phyloP scores from a whole-genome alignment of 805 yeast species.

The Metschnikowia kofuensis region DNA sequence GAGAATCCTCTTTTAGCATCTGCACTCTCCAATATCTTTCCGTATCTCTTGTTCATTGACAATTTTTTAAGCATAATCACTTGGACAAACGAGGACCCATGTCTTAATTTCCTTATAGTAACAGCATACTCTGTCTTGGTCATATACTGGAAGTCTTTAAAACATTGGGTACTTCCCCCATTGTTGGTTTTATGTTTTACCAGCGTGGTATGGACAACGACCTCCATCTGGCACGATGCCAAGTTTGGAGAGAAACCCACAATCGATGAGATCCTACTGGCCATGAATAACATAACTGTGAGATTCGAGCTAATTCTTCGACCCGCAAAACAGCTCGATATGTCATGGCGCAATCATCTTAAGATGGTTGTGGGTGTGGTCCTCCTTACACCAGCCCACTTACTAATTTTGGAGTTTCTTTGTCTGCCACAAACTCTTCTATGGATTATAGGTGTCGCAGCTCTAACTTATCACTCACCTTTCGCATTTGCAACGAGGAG shows the following conservation, averaged over 20 bases:
- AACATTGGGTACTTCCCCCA: constrained; percentile 38
- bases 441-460: constrained; percentile 36
- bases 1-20: constrained; percentile 46
- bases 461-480: constrained; percentile 46
- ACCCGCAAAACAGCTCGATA: constrained; percentile 34
- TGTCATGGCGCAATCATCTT: constrained; percentile 25
- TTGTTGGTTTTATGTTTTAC: constrained; percentile 35
- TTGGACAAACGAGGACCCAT: constrained; percentile 55
- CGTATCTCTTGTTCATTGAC: constrained; percentile 45
- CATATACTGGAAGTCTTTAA: constrained; percentile 39
- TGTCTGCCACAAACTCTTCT: constrained; percentile 32
- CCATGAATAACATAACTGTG: constrained; percentile 43
- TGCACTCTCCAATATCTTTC: constrained; percentile 46
- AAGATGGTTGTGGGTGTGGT: constrained; percentile 29
- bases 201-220: constrained; percentile 44
- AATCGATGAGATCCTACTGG: constrained; percentile 49
- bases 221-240: constrained; percentile 41
- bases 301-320: constrained; percentile 40
- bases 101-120: constrained; percentile 43
- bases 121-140: constrained; percentile 38
- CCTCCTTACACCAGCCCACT: constrained; percentile 44
- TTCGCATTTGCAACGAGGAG: constrained; percentile 45
- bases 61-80: constrained; percentile 44
- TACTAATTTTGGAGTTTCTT: constrained; percentile 30
- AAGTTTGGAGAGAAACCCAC: constrained; percentile 48